These are phyloP conservation scores for Aaosphaeria pasadenensis DNA, from an alignment of 2,329 filamentous ascomycete species.

Conservation along the genomic window DNA sequence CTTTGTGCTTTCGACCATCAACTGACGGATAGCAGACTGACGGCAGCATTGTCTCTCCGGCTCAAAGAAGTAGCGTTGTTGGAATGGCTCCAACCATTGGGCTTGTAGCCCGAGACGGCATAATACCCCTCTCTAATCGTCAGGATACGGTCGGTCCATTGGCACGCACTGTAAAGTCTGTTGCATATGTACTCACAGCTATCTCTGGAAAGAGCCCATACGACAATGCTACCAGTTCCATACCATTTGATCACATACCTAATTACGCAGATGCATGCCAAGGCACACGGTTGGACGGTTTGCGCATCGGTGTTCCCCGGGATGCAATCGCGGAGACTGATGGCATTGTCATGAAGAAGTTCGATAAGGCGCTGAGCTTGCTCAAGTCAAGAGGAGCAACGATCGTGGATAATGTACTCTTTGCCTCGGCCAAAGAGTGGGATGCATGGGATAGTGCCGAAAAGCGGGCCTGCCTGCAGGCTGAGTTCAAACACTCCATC, in stretches of 20 bases:
- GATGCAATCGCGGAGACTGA: constrained; percentile 44
- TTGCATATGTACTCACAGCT: constrained; percentile 44
- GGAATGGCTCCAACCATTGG: constrained; percentile 44
- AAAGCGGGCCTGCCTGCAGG: background rate
- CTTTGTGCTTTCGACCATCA: too few relatives aligned
- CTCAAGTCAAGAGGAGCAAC: background rate
- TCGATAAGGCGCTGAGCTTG: background rate
- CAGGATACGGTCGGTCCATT: constrained; percentile 54
- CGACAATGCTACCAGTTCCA: constrained; percentile 55
- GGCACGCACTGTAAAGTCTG: constrained; percentile 52
- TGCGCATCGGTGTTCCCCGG: constrained; percentile 58
- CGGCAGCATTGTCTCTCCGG: background rate
- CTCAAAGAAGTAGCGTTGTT: background rate
- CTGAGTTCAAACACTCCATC: background rate
- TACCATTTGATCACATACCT: constrained; percentile 52
- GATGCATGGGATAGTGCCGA: background rate
- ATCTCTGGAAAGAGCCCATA: constrained; percentile 51
- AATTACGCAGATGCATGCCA: constrained; percentile 58
- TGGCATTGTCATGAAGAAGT: background rate
- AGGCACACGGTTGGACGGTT: constrained; percentile 47
- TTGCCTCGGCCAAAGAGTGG: constrained; percentile 24
- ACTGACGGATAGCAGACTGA: constrained; percentile 41
- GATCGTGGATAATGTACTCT: background rate
- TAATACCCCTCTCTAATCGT: constrained; percentile 58
- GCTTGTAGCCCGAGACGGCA: constrained; percentile 56